Evolutionary conservation across 768 basidiomycete species (phyloP).

Genomic region (Tylopilus sp.): DNA sequence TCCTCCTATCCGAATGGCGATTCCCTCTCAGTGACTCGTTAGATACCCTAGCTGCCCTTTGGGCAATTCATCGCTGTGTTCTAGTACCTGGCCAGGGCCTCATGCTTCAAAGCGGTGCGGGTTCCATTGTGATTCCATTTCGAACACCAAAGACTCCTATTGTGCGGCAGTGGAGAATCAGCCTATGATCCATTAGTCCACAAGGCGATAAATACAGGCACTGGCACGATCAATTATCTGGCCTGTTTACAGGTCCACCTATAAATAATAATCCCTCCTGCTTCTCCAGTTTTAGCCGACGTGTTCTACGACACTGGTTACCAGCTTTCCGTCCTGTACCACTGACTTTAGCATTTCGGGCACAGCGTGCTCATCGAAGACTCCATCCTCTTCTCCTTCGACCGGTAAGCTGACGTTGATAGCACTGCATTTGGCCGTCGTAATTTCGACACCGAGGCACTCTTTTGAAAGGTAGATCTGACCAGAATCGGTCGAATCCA

Average conservation of each 20-base stretch:
- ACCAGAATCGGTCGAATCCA: conserved; percentile 94
- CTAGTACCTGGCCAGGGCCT: too few relatives aligned
- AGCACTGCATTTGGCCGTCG: conserved; percentile 88
- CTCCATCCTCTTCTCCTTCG: conserved; percentile 85
- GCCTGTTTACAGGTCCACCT: neutral
- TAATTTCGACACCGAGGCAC: conserved; percentile 79
- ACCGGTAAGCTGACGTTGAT: conserved; percentile 90
- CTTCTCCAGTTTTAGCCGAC: conserved; percentile 39
- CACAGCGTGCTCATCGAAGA: conserved; percentile 84
- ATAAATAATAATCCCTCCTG: neutral
- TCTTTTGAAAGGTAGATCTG: conserved; percentile 89
- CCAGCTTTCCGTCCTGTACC: conserved; percentile 75
- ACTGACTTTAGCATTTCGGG: conserved; percentile 95
- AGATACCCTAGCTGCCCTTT: too few relatives aligned
- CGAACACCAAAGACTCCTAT: too few relatives aligned
- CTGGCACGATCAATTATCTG: neutral
- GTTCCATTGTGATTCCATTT: too few relatives aligned
- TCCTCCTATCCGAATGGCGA: too few relatives aligned
- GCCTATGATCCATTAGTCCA: neutral
- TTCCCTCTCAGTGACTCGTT: too few relatives aligned
- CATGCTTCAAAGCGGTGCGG: too few relatives aligned
- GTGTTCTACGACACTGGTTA: conserved; percentile 90
- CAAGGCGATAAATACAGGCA: neutral
- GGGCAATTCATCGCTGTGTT: too few relatives aligned
- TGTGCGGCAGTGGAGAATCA: too few relatives aligned